Conservation (phyloP, 768 basidiomycete species). For the Naganishia friedmannii region DNA sequence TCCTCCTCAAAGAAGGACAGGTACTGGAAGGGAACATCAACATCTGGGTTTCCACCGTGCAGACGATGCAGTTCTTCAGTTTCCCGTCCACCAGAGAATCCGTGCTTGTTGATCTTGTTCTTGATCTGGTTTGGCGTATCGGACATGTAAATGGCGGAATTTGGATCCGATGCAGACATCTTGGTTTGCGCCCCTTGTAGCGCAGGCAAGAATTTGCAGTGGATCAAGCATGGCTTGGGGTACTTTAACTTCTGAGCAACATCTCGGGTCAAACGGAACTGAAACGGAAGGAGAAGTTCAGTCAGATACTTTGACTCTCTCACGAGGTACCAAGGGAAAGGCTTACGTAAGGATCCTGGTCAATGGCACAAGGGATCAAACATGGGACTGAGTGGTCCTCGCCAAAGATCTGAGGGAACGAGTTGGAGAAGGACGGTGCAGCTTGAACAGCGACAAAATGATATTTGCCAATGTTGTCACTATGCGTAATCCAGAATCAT, state of each 20-base stretch:
- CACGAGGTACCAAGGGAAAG: background rate
- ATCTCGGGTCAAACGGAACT: constrained; percentile 97
- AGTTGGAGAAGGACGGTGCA: constrained; percentile 93
- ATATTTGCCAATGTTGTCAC: constrained; percentile 96
- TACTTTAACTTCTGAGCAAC: constrained; percentile 91
- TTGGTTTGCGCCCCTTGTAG: constrained; percentile 97
- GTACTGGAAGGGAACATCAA: constrained; percentile 95
- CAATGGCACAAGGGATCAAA: constrained; percentile 96
- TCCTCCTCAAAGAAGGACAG: constrained; percentile 92
- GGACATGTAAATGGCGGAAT: constrained; percentile 92
- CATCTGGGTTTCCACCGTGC: constrained; percentile 85
- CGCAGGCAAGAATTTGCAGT: constrained; percentile 97
- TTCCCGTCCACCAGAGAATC: constrained; percentile 91
- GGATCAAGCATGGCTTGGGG: constrained; percentile 86
- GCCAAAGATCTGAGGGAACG: constrained; percentile 97
- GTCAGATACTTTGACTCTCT: background rate
- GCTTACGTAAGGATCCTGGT: constrained; percentile 60
- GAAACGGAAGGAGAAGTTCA: constrained; percentile 61
- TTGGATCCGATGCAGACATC: constrained; percentile 94
- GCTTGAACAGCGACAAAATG: constrained; percentile 96
- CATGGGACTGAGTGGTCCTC: constrained; percentile 75
- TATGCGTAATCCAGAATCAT: constrained; percentile 46
- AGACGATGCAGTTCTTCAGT: constrained; percentile 91
- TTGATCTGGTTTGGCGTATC: constrained; percentile 91
- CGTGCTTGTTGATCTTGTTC: constrained; percentile 93